phyloP scores from a whole-genome alignment of 768 basidiomycete species.

The Collybiopsis luxurians region DNA sequence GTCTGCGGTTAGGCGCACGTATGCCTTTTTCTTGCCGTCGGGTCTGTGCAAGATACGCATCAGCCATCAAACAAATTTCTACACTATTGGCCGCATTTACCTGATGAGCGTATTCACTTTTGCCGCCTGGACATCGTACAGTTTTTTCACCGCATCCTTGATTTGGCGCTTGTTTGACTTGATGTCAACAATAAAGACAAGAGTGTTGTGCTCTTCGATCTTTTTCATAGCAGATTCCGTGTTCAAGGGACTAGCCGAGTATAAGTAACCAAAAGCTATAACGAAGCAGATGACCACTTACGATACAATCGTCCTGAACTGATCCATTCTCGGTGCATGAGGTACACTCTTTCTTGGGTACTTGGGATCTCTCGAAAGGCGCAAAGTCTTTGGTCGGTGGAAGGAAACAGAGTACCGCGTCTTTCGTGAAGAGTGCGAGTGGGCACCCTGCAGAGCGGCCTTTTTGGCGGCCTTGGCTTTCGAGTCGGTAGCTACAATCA shows the following conservation, averaged over 20 bases:
- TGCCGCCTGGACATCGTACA: constrained; percentile 94
- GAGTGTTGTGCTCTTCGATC: constrained; percentile 99
- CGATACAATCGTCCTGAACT: constrained; percentile 92
- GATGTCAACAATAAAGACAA: constrained; percentile 97
- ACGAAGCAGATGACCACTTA: constrained; percentile 37
- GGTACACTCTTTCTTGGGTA: constrained; percentile 96
- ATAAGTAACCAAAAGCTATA: background rate
- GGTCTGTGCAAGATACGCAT: constrained; percentile 50
- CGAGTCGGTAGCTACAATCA: constrained; percentile 32
- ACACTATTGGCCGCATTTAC: constrained; percentile 39
- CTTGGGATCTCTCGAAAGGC: constrained; percentile 77
- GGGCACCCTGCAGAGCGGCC: constrained; percentile 87
- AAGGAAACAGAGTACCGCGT: constrained; percentile 84
- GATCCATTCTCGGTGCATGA: constrained; percentile 93
- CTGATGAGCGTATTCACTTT: constrained; percentile 99
- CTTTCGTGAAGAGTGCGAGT: constrained; percentile 77
- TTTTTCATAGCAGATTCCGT: constrained; percentile 99
- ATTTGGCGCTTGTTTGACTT: constrained; percentile 98
- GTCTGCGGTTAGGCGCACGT: constrained; percentile 92
- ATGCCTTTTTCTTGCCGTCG: constrained; percentile 99
- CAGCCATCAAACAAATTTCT: background rate
- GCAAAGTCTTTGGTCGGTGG: constrained; percentile 94
- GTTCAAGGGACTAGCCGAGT: constrained; percentile 66
- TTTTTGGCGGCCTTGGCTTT: constrained; percentile 97
- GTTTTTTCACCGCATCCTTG: constrained; percentile 98